Conservation (phyloP, 164 flowering plant species). For the Kingdonia uniflora region DNA sequence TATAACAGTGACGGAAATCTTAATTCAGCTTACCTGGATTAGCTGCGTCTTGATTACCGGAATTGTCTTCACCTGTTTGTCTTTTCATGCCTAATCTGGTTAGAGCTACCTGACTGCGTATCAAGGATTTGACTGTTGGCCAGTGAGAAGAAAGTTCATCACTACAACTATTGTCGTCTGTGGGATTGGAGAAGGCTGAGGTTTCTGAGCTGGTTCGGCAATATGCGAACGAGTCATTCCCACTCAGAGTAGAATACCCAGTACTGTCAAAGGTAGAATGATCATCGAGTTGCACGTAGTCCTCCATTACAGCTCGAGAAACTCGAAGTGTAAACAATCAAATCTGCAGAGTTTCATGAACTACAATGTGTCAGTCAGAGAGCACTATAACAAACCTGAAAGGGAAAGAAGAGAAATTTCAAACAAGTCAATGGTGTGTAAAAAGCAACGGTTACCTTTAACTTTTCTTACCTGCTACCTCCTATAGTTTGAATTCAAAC, state of each 20-base stretch:
- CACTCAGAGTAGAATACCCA: constrained; percentile 33
- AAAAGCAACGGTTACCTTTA: constrained; percentile 24
- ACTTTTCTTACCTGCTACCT: constrained; percentile 22
- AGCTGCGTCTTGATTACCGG: constrained; percentile 23
- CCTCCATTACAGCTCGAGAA: too few species aligned
- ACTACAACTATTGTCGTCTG: constrained; percentile 41
- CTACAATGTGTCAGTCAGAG: too few species aligned
- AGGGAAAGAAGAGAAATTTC: background rate
- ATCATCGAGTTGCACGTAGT: constrained; percentile 13
- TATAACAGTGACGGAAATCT: too few species aligned
- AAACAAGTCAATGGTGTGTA: too few species aligned
- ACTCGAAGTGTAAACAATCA: background rate
- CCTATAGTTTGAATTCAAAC: constrained; percentile 23
- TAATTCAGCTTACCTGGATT: constrained; percentile 39
- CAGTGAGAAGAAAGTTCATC: constrained; percentile 55
- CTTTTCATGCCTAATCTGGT: constrained; percentile 44
- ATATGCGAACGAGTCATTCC: constrained; percentile 37
- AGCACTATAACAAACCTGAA: background rate
- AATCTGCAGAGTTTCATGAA: constrained; percentile 18
- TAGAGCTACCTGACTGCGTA: constrained; percentile 24
- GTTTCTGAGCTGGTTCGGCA: constrained; percentile 61
- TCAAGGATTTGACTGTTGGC: constrained; percentile 25
- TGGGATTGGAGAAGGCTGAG: constrained; percentile 50
- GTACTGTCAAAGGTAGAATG: constrained; percentile 34
- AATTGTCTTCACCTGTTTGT: constrained; percentile 20